phyloP scores from a whole-genome alignment of 2,329 filamentous ascomycete species.

The Fusarium floridanum region DNA sequence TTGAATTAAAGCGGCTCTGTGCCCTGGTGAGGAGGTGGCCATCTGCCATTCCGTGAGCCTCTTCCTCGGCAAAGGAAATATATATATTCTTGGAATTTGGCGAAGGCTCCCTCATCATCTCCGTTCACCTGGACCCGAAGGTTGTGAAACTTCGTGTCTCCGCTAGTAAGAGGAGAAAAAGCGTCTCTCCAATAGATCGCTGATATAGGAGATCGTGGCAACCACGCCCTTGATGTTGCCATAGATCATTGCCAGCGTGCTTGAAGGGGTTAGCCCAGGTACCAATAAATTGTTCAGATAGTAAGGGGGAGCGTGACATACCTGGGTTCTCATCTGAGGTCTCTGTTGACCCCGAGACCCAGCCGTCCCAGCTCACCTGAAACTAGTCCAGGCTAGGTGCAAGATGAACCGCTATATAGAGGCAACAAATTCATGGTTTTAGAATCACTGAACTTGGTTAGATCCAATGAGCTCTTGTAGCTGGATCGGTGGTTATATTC shows the following conservation, averaged over 20 bases:
- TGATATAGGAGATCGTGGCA: too few species aligned
- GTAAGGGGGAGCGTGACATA: not conserved
- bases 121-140: not conserved
- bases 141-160: not conserved
- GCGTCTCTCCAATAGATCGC: too few species aligned
- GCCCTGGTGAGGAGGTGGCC: not conserved
- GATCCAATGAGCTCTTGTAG: too few species aligned
- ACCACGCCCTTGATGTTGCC: too few species aligned
- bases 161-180: not conserved
- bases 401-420: not conserved
- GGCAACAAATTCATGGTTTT: too few species aligned
- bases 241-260: too few species aligned
- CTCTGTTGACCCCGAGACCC: not conserved
- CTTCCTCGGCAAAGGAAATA: not conserved
- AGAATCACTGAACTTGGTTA: too few species aligned
- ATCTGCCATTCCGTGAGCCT: not conserved
- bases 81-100: not conserved
- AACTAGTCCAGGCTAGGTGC: not conserved
- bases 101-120: not conserved
- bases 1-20: not conserved
- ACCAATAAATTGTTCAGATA: not conserved
- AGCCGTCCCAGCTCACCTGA: not conserved
- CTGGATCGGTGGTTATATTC: too few species aligned
- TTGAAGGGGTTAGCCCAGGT: not conserved
- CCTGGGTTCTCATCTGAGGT: not conserved